These are phyloP conservation scores for Aspergillus incahuasiensis DNA, from an alignment of 495 filamentous ascomycete genomes.

Conservation along the genomic window DNA sequence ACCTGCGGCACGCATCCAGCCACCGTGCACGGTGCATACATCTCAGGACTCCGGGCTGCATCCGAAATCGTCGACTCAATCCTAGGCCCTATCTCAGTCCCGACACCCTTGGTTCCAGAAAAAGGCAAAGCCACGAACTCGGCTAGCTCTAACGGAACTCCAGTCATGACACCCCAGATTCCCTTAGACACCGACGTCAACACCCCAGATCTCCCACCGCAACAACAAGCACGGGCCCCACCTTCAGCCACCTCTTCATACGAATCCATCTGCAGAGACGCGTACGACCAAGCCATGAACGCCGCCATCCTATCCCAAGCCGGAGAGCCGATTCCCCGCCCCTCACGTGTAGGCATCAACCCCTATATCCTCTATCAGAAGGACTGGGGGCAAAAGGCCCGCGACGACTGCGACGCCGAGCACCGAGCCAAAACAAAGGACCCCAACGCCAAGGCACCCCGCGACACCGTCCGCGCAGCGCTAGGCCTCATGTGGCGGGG, in stretches of 20 bases:
- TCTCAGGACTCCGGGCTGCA: constrained; percentile 85
- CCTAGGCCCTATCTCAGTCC: constrained; percentile 73
- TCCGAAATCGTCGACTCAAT: constrained; percentile 75
- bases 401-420: constrained; percentile 64
- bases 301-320: constrained; percentile 62
- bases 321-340: constrained; percentile 67
- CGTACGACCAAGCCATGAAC: constrained; percentile 71
- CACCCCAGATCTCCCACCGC: constrained; percentile 16
- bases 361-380: constrained; percentile 69
- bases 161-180: constrained; percentile 6
- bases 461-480: constrained; percentile 74
- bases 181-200: constrained; percentile 16
- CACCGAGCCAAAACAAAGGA: constrained; percentile 60
- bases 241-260: constrained; percentile 15
- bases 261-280: constrained; percentile 48
- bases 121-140: constrained; percentile 27
- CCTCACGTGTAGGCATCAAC: constrained; percentile 64
- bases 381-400: constrained; percentile 71
- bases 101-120: constrained; percentile 70
- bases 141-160: constrained; percentile 1
- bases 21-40: constrained; percentile 93
- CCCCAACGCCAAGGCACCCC: constrained; percentile 58
- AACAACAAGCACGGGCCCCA: constrained; percentile 5
- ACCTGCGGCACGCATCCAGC: constrained; percentile 94
- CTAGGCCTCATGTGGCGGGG: constrained; percentile 88